Base-by-base conservation (phyloP, 768 basidiomycete species). In the Kwoniella europaea region DNA sequence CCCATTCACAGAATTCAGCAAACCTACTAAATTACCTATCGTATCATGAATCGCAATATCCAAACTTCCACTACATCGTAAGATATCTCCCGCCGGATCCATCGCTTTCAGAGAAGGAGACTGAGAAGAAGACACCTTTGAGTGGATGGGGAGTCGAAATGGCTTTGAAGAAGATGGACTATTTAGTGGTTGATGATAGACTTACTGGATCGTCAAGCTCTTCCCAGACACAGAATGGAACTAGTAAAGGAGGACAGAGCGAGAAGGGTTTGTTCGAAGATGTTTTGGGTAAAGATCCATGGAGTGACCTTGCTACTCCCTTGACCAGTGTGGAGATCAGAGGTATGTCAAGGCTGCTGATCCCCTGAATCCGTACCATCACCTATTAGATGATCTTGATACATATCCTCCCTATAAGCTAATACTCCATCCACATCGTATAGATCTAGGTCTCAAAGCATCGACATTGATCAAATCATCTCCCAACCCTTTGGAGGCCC, bases 101-200 rank as follows among this genome's bases (percentile, higher is more conserved):
- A 42, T 42, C 41, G 12, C 71, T 75, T 16, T 75, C 71, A 1
- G 77, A 65, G 68, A 68, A 56, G 57, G 70, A 69, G 42, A 46
- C 58, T 24, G 55, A 55, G 57, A 46, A 42, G 13, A 68, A 69
- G 42, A 76, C 75, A 18, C 42, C 44, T 5, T 85, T 99, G 9
- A 89, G 91, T 3, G 96, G 96, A 4, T 99, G 93, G 76, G 97
- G 97, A 3, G 95, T 95, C 7, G 87, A 91, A 22, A 85, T 99
- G 64, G 93, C 96, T 75, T 84, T 99, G 76, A 99, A 99, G 86
- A 97, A 95, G 85, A 97, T 89, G 87, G 97, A 99, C 77, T 99
- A 98, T 80, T 88, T 98, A 13, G 94, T 91, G 4, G 85, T 98
- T 9, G 97, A 99, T 79, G 97, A 99, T 82, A 86, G 97, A 56